These are phyloP conservation scores for Grigorovia humatica DNA, from an alignment of 805 yeast genomes.

Conservation along the genomic window DNA sequence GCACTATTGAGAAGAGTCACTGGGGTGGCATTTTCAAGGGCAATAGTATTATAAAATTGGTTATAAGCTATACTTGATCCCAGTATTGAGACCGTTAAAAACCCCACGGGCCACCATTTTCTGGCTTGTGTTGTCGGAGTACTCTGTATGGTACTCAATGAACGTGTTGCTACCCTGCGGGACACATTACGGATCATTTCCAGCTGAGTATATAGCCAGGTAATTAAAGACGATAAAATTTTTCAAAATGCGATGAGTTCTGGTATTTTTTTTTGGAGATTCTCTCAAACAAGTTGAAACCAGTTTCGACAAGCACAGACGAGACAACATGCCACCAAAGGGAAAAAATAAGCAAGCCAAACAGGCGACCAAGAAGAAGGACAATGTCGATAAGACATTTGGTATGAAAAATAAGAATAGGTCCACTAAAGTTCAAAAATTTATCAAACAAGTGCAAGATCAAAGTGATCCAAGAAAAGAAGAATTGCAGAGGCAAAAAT, in stretches of 20 bases:
- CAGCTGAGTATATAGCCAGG: background rate
- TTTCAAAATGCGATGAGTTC: background rate
- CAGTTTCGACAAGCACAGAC: background rate
- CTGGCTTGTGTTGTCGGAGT: background rate
- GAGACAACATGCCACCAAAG: conserved; percentile 63
- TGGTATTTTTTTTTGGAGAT: background rate
- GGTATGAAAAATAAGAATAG: conserved; percentile 94
- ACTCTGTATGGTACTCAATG: background rate
- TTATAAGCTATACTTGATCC: background rate
- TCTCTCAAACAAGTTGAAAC: background rate
- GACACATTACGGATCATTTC: background rate
- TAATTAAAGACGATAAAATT: background rate
- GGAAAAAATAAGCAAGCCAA: conserved; percentile 40
- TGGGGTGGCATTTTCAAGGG: conserved; percentile 3
- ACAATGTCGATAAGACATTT: conserved; percentile 82
- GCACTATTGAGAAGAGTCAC: conserved; percentile 51
- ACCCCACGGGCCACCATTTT: background rate
- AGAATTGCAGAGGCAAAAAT: conserved; percentile 57
- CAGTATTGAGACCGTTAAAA: background rate
- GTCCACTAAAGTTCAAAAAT: conserved; percentile 79
- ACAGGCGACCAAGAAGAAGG: conserved; percentile 48
- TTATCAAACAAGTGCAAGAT: conserved; percentile 59
- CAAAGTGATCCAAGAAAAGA: conserved; percentile 55
- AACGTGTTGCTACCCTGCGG: background rate
- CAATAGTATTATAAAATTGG: background rate